Percentiles rank a stretch among this genome's conserved stretches.
These are phyloP conservation scores for Fraxinus floribunda DNA, from an alignment of 305 asterid genomes.

Conservation along the genomic window DNA sequence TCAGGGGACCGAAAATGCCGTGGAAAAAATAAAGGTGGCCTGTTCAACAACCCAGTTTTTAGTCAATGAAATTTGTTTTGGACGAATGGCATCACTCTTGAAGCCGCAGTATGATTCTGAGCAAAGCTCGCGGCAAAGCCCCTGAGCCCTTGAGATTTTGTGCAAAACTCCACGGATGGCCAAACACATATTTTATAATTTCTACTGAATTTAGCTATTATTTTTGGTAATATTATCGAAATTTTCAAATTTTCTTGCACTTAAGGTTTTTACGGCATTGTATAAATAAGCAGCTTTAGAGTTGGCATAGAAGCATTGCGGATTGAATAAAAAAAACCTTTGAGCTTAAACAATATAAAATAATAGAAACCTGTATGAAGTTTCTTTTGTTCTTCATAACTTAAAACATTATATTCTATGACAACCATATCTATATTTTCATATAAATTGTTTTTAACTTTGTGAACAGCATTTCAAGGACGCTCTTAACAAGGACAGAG, in stretches of 20 bases:
- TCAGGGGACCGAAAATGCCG: background rate
- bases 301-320: background rate
- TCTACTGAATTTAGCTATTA: background rate
- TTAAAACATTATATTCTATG: background rate
- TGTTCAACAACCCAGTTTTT: background rate
- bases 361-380: background rate
- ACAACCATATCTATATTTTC: background rate
- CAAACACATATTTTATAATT: background rate
- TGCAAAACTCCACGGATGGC: background rate
- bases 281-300: background rate
- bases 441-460: background rate
- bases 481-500: background rate
- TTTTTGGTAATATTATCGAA: background rate
- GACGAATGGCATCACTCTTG: background rate
- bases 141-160: background rate
- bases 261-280: background rate
- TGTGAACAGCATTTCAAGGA: background rate
- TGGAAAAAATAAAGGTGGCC: background rate
- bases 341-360: background rate
- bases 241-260: background rate
- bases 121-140: background rate
- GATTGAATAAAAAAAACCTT: background rate
- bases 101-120: background rate
- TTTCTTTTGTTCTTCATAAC: background rate
- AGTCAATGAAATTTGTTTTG: background rate